A percentile compares a stretch with the other conserved stretches of the same genome.
Evolutionary conservation across 805 yeast genomes (phyloP).

Genomic region (Wickerhamomyces rabaulensis): DNA sequence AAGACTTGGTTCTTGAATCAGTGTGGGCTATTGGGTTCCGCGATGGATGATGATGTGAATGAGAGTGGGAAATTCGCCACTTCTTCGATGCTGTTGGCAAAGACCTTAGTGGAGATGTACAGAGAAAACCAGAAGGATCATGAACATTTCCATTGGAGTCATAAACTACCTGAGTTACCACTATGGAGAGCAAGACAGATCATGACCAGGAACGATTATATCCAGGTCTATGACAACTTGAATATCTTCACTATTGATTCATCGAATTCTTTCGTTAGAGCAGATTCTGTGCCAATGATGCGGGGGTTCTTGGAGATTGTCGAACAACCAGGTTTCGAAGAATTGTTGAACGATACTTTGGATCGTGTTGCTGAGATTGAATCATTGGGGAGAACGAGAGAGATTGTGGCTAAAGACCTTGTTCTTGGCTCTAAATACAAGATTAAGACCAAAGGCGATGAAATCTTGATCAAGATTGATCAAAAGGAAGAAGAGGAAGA

Average conservation of each 20-base stretch:
- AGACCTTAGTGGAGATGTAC: conserved; percentile 60
- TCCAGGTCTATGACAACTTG: conserved; percentile 66
- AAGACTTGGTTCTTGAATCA: conserved; percentile 83
- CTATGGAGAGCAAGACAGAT: conserved; percentile 80
- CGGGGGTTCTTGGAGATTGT: conserved; percentile 79
- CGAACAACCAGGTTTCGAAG: conserved; percentile 63
- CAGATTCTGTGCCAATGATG: conserved; percentile 88
- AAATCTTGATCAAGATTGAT: conserved; percentile 7
- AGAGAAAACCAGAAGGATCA: conserved; percentile 30
- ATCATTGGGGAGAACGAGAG: conserved; percentile 72
- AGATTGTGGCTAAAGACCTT: conserved; percentile 66
- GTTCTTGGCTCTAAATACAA: conserved; percentile 43
- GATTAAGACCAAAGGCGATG: conserved; percentile 21
- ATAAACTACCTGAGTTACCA: conserved; percentile 66
- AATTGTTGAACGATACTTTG: conserved; percentile 56
- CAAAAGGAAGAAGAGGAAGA: conserved; percentile 17
- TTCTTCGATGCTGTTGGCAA: conserved; percentile 68
- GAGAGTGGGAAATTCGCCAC: conserved; percentile 73
- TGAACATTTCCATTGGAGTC: conserved; percentile 28
- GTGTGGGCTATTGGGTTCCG: conserved; percentile 70
- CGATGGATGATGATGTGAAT: conserved; percentile 89
- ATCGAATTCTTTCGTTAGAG: conserved; percentile 56
- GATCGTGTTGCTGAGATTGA: conserved; percentile 73
- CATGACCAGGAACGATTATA: conserved; percentile 81
- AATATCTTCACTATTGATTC: conserved; percentile 79